Conservation (phyloP, 805 yeast species). For the Wickerhamomyces canadensis region DNA sequence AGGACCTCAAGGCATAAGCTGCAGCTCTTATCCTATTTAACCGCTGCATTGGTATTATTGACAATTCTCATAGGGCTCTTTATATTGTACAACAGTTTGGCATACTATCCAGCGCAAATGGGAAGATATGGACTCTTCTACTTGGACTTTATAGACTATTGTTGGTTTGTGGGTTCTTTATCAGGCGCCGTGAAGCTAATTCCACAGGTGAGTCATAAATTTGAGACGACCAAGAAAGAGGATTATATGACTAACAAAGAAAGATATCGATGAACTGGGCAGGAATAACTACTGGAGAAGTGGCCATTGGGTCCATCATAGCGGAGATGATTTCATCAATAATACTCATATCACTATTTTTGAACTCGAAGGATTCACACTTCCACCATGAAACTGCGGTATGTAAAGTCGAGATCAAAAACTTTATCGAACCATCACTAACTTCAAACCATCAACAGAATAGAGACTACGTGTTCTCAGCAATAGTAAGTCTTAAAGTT, state of each 20-base stretch:
- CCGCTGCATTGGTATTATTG: constrained; percentile 2
- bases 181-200: constrained; percentile 23
- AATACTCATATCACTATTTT: too few relatives aligned
- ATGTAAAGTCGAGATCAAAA: too few relatives aligned
- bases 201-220: constrained; percentile 30
- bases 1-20: constrained; percentile 27
- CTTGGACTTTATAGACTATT: constrained; percentile 36
- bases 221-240: too few relatives aligned
- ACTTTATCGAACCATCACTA: too few relatives aligned
- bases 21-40: constrained; percentile 36
- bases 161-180: constrained; percentile 32
- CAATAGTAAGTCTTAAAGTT: neutral
- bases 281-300: constrained; percentile 1
- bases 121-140: constrained; percentile 29
- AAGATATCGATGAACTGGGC: neutral
- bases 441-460: too few relatives aligned
- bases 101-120: constrained; percentile 6
- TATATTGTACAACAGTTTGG: constrained; percentile 1
- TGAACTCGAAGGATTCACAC: too few relatives aligned
- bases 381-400: too few relatives aligned
- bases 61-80: neutral
- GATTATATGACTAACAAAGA: too few relatives aligned
- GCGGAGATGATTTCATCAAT: neutral
- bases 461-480: neutral
- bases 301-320: neutral